phyloP scores from a whole-genome alignment of 768 basidiomycete species.

The Lactarius pseudohatsudake region DNA sequence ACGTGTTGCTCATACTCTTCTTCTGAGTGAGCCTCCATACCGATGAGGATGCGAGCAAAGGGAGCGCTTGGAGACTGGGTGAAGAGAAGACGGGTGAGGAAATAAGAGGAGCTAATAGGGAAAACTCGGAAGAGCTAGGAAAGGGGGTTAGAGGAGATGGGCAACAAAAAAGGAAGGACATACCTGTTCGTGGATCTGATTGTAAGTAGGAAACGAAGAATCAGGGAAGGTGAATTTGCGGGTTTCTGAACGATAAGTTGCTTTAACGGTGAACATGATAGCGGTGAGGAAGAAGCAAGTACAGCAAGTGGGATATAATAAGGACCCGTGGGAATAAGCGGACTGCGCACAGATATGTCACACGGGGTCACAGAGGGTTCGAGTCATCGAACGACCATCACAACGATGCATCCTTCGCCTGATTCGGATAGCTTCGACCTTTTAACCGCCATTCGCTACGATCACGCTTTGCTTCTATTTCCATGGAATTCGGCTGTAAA shows the following conservation, averaged over 20 bases:
- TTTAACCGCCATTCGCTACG: slow-evolving; percentile 60
- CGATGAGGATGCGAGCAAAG: slow-evolving; percentile 59
- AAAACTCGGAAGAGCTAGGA: slow-evolving; percentile 69
- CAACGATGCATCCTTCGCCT: neutral
- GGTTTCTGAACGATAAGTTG: slow-evolving; percentile 68
- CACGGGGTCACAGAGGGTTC: neutral
- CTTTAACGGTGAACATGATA: slow-evolving; percentile 75
- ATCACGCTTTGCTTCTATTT: slow-evolving; percentile 45
- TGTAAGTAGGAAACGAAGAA: slow-evolving; percentile 60
- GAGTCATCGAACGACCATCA: neutral
- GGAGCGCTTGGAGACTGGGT: slow-evolving; percentile 54
- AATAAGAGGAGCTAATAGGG: slow-evolving; percentile 57
- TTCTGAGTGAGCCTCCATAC: slow-evolving; percentile 54
- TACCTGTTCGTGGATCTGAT: slow-evolving; percentile 64
- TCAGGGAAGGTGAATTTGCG: slow-evolving; percentile 62
- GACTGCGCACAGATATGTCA: neutral
- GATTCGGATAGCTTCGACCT: slow-evolving; percentile 33
- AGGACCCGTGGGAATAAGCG: neutral
- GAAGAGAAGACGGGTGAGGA: slow-evolving; percentile 68
- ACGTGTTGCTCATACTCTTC: slow-evolving; percentile 58
- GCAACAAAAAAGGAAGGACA: neutral
- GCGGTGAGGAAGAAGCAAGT: slow-evolving; percentile 31
- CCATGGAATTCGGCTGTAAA: slow-evolving; percentile 57
- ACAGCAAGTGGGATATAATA: no score
- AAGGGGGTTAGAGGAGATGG: slow-evolving; percentile 10